Percentiles rank a stretch among this genome's conserved stretches.
Evolutionary conservation across 495 filamentous ascomycete species (phyloP).

Genomic region (Chaetomium fimeti): DNA sequence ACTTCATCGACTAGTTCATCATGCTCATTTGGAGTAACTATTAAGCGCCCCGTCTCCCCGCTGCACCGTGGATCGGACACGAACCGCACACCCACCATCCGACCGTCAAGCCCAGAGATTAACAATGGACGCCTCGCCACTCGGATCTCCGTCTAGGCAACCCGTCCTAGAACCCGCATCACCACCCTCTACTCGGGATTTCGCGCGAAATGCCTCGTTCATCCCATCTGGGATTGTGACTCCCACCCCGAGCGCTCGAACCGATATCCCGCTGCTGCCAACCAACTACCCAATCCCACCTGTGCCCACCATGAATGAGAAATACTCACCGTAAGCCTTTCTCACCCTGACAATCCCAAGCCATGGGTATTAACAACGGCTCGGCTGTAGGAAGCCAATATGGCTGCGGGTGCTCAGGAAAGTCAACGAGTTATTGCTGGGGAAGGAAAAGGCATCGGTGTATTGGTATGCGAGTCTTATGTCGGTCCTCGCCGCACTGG

Average conservation of each 20-base stretch:
- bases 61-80: not conserved
- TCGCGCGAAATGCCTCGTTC: conserved; percentile 1
- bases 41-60: not conserved
- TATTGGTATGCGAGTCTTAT: conserved; percentile 20
- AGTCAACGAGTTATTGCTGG: conserved; percentile 10
- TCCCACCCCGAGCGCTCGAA: conserved; percentile 4
- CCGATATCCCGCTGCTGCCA: conserved; percentile 10
- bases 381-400: not conserved
- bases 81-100: not conserved
- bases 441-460: conserved; percentile 17
- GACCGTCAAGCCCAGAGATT: not conserved
- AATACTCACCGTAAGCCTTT: not conserved
- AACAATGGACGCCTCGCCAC: conserved; percentile 1
- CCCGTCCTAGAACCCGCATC: not conserved
- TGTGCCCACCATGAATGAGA: not conserved
- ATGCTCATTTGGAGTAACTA: conserved; percentile 1
- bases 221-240: not conserved
- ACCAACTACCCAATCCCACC: conserved; percentile 6
- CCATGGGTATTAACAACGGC: not conserved
- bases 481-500: conserved; percentile 15
- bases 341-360: too few species aligned
- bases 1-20: not conserved
- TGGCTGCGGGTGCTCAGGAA: not conserved
- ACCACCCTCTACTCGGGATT: not conserved
- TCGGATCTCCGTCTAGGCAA: not conserved